phyloP scores from a whole-genome alignment of 495 filamentous ascomycete species.

The Tuber melanosporum region DNA sequence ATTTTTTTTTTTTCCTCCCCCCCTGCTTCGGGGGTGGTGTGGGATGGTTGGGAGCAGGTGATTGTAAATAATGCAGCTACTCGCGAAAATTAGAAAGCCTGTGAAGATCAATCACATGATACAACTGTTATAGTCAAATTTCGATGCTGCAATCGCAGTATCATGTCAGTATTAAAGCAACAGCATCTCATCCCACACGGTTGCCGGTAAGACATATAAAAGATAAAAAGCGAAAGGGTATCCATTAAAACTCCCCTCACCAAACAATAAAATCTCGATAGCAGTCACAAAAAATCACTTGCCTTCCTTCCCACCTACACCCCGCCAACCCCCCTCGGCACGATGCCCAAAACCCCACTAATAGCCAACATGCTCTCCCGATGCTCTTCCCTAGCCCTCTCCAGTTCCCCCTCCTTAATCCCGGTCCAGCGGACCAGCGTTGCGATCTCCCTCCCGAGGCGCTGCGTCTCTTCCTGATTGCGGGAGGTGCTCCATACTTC shows the following conservation, averaged over 20 bases:
- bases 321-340: slow-evolving; percentile 13
- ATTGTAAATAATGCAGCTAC: neutral
- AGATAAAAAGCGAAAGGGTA: neutral
- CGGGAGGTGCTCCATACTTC: slow-evolving; percentile 31
- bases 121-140: neutral
- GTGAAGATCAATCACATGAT: neutral
- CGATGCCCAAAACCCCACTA: slow-evolving; percentile 28
- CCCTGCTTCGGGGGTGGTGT: neutral
- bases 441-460: slow-evolving; percentile 28
- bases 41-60: neutral
- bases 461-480: slow-evolving; percentile 18
- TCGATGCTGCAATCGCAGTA: neutral
- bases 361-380: slow-evolving; percentile 33
- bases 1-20: neutral
- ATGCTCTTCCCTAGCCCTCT: slow-evolving; percentile 26
- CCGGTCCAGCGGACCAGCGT: slow-evolving; percentile 30
- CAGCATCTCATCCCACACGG: neutral
- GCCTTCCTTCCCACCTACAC: neutral
- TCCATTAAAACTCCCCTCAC: neutral
- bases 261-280: neutral
- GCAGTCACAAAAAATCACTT: neutral
- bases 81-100: neutral
- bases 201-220: neutral
- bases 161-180: neutral
- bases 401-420: slow-evolving; percentile 30